A percentile compares a stretch with the other conserved stretches of the same genome.
Conservation (phyloP, 2,329 filamentous ascomycete species). For the Mycosphaerelloides madeirae region DNA sequence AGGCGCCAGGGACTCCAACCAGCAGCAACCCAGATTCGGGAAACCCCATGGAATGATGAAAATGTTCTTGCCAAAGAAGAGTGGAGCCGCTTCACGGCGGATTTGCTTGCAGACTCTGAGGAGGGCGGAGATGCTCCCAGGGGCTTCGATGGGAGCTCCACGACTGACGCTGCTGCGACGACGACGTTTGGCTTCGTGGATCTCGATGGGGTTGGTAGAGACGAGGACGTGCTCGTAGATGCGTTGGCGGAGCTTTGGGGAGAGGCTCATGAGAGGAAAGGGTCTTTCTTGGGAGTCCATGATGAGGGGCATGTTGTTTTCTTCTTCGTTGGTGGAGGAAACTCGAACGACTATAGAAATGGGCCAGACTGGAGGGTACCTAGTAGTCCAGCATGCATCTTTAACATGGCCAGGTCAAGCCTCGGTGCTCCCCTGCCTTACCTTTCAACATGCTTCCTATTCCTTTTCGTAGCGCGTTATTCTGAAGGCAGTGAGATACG, state of each 20-base stretch:
- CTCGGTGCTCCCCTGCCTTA: not conserved
- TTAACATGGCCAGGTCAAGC: too few species aligned
- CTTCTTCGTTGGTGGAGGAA: too few species aligned
- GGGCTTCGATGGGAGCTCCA: constrained; percentile 1
- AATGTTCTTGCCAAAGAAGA: constrained; percentile 12
- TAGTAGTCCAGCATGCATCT: too few species aligned
- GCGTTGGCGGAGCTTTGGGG: constrained; percentile 8
- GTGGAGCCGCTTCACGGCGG: constrained; percentile 12
- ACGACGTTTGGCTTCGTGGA: constrained; percentile 11
- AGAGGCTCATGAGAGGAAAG: constrained; percentile 6
- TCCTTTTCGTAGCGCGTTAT: not conserved
- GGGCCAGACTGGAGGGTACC: too few species aligned
- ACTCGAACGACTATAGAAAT: too few species aligned
- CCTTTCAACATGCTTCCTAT: not conserved
- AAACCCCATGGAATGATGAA: constrained; percentile 16
- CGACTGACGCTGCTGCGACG: constrained; percentile 3
- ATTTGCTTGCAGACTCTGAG: constrained; percentile 13
- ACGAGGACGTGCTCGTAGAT: constrained; percentile 14
- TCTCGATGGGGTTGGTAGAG: constrained; percentile 10
- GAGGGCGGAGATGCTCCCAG: constrained; percentile 8
- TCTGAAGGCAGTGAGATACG: too few species aligned
- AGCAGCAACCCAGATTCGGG: constrained; percentile 13
- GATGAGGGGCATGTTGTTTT: constrained; percentile 1
- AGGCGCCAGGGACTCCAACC: constrained; percentile 12
- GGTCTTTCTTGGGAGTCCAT: constrained; percentile 3